phyloP scores from a whole-genome alignment of 2,329 filamentous ascomycete genomes.

The Didymosphaeria variabile region DNA sequence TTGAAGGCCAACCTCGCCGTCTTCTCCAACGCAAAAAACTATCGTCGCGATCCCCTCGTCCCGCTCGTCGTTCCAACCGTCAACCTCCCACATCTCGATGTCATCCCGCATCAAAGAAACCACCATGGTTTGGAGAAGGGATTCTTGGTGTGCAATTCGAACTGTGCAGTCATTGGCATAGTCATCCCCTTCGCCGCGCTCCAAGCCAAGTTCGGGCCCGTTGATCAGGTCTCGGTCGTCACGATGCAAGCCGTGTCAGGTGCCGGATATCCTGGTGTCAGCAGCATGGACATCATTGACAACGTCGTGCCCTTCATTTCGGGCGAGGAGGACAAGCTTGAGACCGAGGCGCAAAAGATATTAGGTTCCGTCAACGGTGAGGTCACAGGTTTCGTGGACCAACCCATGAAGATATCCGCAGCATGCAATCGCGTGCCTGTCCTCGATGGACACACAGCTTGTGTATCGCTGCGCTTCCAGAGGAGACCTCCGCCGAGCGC shows the following conservation, averaged over 20 bases:
- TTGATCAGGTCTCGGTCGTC: slow-evolving; percentile 80
- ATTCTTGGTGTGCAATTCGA: slow-evolving; percentile 96
- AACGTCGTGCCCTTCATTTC: slow-evolving; percentile 94
- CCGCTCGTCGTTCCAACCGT: slow-evolving; percentile 95
- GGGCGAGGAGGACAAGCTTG: slow-evolving; percentile 95
- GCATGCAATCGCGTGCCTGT: slow-evolving; percentile 96
- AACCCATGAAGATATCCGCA: slow-evolving; percentile 80
- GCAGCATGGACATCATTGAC: slow-evolving; percentile 93
- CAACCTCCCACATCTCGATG: slow-evolving; percentile 84
- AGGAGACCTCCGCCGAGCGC: slow-evolving; percentile 76
- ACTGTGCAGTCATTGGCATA: slow-evolving; percentile 95
- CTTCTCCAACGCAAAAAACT: slow-evolving; percentile 98
- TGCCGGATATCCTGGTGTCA: slow-evolving; percentile 88
- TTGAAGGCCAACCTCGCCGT: slow-evolving; percentile 86
- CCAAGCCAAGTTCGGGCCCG: slow-evolving; percentile 83
- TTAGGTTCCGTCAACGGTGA: slow-evolving; percentile 77
- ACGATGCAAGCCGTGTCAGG: slow-evolving; percentile 96
- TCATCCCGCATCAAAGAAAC: slow-evolving; percentile 88
- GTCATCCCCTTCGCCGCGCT: slow-evolving; percentile 95
- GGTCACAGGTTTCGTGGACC: slow-evolving; percentile 78
- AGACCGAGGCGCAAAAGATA: slow-evolving; percentile 95
- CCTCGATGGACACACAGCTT: slow-evolving; percentile 94
- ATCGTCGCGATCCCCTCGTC: slow-evolving; percentile 87
- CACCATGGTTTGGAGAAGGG: slow-evolving; percentile 79
- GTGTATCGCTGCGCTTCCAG: slow-evolving; percentile 85